A percentile compares a stretch with the other conserved stretches of the same genome.
Evolutionary conservation across 2,329 filamentous ascomycete genomes (phyloP).

Genomic region (Hymenoscyphus occultus): DNA sequence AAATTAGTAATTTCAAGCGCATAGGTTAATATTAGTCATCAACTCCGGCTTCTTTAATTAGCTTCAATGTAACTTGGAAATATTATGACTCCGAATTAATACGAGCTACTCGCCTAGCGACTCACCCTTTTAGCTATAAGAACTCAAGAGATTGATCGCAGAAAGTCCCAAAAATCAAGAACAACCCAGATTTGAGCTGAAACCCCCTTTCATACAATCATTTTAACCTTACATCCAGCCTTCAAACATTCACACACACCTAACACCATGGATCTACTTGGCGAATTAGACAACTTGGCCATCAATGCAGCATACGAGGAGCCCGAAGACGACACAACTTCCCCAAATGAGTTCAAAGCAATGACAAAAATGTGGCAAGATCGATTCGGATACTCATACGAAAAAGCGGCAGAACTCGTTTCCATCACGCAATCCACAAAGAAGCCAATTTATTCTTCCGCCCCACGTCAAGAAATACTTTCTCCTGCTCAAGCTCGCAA

Average conservation of each 20-base stretch:
- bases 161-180: background rate
- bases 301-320: background rate
- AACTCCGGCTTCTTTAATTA: too few relatives aligned
- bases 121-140: background rate
- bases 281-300: background rate
- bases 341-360: background rate
- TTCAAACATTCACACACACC: background rate
- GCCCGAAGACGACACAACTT: background rate
- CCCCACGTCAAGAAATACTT: background rate
- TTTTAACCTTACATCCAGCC: background rate
- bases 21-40: too few relatives aligned
- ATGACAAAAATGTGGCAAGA: background rate
- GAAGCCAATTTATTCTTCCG: background rate
- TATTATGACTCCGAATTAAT: background rate
- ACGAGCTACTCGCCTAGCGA: background rate
- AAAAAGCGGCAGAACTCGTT: constrained; percentile 1
- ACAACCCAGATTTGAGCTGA: background rate
- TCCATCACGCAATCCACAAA: background rate
- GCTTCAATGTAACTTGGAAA: background rate
- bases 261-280: background rate
- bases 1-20: too few relatives aligned
- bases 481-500: background rate
- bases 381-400: background rate
- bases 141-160: background rate
- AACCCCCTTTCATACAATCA: background rate